Evolutionary conservation across 257 asterid genomes (phyloP).

Genomic region (Ilex aquifolium): DNA sequence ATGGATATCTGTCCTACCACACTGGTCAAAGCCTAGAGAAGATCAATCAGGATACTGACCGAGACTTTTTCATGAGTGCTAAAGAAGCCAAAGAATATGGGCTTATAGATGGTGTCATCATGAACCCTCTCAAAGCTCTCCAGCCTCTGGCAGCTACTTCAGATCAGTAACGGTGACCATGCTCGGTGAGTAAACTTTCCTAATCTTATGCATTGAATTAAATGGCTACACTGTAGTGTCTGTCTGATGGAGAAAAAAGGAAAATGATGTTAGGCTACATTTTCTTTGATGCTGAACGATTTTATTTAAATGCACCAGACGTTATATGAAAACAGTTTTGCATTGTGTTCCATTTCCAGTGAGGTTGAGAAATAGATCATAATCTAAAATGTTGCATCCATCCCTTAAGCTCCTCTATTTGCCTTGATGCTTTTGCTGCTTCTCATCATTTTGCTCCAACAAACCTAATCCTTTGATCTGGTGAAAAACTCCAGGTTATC

Average conservation of each 20-base stretch:
- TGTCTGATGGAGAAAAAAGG: no score
- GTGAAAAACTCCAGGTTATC: no score
- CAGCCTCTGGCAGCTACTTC: slow-evolving; percentile 79
- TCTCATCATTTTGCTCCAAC: no score
- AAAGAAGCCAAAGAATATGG: slow-evolving; percentile 96
- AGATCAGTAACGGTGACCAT: slow-evolving; percentile 17
- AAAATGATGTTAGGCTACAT: not conserved
- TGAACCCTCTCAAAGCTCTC: slow-evolving; percentile 86
- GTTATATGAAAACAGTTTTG: no score
- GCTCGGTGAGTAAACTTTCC: not conserved
- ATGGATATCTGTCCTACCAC: slow-evolving; percentile 86
- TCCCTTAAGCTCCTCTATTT: no score
- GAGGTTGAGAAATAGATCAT: not conserved
- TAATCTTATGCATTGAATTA: not conserved
- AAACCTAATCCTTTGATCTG: no score
- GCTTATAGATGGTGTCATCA: slow-evolving; percentile 80
- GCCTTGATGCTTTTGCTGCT: no score
- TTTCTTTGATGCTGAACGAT: not conserved
- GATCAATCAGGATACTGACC: slow-evolving; percentile 91
- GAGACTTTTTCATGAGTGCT: slow-evolving; percentile 95
- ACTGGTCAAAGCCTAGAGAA: slow-evolving; percentile 90
- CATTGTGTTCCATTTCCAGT: not conserved
- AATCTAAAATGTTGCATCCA: no score
- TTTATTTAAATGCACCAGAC: no score
- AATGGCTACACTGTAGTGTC: no score